phyloP scores from a whole-genome alignment of 1,284 basidiomycete genomes.

The Ustilago loliicola region DNA sequence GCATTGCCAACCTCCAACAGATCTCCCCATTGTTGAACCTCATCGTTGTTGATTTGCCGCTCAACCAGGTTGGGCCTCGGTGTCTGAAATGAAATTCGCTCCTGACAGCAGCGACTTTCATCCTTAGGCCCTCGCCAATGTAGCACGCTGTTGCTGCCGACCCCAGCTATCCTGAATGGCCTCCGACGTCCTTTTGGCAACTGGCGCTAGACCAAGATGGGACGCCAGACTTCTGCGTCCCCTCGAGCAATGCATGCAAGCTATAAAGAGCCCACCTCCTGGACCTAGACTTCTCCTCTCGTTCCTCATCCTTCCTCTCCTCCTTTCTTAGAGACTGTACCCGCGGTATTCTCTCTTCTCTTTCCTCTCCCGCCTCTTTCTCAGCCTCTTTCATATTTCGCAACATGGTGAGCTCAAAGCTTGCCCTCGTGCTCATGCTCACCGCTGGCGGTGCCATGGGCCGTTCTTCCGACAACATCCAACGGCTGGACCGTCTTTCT shows the following conservation, averaged over 20 bases:
- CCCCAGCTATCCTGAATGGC: no score
- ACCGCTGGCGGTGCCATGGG: conserved; percentile 46
- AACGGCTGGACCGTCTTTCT: conserved; percentile 37
- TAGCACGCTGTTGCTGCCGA: not conserved
- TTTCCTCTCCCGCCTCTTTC: not conserved
- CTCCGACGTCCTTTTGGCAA: no score
- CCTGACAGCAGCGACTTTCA: not conserved
- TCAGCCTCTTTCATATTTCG: not conserved
- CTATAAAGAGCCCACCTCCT: conserved; percentile 1
- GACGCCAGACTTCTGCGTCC: not conserved
- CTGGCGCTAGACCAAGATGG: not conserved
- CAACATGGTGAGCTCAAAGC: conserved; percentile 45
- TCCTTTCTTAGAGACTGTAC: not conserved
- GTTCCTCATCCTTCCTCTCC: conserved; percentile 1
- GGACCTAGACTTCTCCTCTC: not conserved
- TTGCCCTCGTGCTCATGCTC: conserved; percentile 42
- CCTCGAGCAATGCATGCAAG: not conserved
- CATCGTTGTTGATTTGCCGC: not conserved
- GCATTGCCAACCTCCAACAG: not conserved
- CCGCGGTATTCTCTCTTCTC: not conserved
- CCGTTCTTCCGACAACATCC: conserved; percentile 16
- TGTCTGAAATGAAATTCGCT: not conserved
- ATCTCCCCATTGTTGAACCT: not conserved
- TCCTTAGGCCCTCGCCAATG: not conserved
- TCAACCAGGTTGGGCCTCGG: not conserved